A percentile compares a stretch with the other conserved stretches of the same genome.
These are phyloP conservation scores for Claviceps maximensis DNA, from an alignment of 2,329 filamentous ascomycete genomes.

Conservation along the genomic window DNA sequence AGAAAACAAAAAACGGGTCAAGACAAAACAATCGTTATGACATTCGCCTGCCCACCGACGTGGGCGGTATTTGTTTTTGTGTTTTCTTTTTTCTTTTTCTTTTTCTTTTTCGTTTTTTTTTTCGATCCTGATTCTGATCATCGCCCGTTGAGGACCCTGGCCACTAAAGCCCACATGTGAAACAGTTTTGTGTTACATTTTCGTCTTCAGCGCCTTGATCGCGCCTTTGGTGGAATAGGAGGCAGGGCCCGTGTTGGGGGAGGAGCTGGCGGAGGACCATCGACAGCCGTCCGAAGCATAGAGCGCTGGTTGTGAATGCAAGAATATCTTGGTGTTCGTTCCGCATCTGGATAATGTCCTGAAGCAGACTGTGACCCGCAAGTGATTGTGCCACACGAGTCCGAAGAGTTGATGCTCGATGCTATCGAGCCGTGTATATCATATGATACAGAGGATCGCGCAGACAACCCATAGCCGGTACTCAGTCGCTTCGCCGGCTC, in stretches of 20 bases:
- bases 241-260: constrained; percentile 43
- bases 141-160: too few species aligned
- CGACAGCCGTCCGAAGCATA: constrained; percentile 34
- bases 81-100: neutral
- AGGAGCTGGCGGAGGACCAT: constrained; percentile 39
- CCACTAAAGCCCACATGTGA: too few species aligned
- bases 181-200: too few species aligned
- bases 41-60: too few species aligned
- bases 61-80: too few species aligned
- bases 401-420: constrained; percentile 13
- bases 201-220: neutral
- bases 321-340: constrained; percentile 10
- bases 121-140: too few species aligned
- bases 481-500: constrained; percentile 16
- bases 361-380: too few species aligned
- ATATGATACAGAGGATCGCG: constrained; percentile 11
- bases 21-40: too few species aligned
- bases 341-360: constrained; percentile 9
- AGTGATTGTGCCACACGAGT: constrained; percentile 13
- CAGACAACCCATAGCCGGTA: constrained; percentile 16
- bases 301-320: constrained; percentile 27
- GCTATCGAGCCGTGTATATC: constrained; percentile 6
- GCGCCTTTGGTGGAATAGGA: constrained; percentile 30
- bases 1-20: too few species aligned
- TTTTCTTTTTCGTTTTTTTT: neutral